Evolutionary conservation across 176 grass and related monocot genomes (phyloP).

Genomic region (Dendrocalamus sinicus): DNA sequence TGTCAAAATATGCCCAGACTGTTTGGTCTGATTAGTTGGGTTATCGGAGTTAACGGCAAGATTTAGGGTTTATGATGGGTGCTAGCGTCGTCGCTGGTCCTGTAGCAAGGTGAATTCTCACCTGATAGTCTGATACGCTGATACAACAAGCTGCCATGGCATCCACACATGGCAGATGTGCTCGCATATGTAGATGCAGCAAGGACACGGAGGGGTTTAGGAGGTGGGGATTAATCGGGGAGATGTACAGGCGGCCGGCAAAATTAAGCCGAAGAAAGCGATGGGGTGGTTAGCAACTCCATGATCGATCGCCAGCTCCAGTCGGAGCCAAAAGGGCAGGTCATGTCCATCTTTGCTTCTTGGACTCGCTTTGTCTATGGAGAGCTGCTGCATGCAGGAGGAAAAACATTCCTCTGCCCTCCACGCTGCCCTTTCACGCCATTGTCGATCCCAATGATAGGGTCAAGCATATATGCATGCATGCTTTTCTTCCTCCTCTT

Average conservation of each 20-base stretch:
- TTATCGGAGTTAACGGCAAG: too few relatives aligned
- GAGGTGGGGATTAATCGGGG: background rate
- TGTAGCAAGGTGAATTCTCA: background rate
- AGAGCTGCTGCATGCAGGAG: background rate
- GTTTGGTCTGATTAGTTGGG: background rate
- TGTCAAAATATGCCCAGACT: background rate
- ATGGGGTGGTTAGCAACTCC: conserved; percentile 15
- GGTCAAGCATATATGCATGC: background rate
- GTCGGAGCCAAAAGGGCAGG: conserved; percentile 33
- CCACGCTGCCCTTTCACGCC: conserved; percentile 35
- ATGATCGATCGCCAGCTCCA: conserved; percentile 7
- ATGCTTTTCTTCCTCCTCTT: background rate
- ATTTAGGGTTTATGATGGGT: too few relatives aligned
- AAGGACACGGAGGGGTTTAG: background rate
- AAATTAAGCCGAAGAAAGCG: conserved; percentile 45
- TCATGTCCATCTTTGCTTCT: conserved; percentile 18
- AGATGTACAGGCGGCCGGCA: background rate
- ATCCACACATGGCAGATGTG: background rate
- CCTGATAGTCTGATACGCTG: background rate
- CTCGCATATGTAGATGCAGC: background rate
- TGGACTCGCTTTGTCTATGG: conserved; percentile 21
- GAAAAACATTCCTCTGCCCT: conserved; percentile 24
- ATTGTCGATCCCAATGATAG: conserved; percentile 38
- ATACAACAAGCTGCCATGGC: too few relatives aligned
- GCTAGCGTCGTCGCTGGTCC: too few relatives aligned